Base-by-base conservation (phyloP, 176 grass and related monocot species). In the Metroxylon sagu region DNA sequence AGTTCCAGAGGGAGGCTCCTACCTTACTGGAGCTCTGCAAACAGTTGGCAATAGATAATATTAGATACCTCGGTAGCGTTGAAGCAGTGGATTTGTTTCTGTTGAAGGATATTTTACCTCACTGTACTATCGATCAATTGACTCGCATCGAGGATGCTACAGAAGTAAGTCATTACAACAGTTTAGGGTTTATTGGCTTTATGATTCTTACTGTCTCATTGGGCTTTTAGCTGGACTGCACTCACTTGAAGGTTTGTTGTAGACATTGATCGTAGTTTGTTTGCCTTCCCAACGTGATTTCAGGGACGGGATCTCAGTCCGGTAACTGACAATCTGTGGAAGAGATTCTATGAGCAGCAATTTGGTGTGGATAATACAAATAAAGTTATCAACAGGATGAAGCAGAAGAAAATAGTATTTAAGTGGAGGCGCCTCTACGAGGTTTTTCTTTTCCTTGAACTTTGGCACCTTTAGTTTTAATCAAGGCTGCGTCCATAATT, bases 261-360 rank as follows among this genome's bases (percentile, higher is more conserved):
- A 43, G 8, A 43, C 35, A 43, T 43, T 67, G 54, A 25, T 67
- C 18, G 19, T 16, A 4, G 6, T 71, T 79, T 59, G 6, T 54
- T 31, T 78, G 56, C 61, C 50, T 65, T 43, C 1, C 10, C 35
- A 43, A 43, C 1, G 50, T 51, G 7, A 43, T 71, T 67, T 8
- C 48, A 82, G 79, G 79, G 50, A 66, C 72, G 54, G 50, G 79
- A 82, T 52, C 79, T 82, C 48, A 82, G 67, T 65, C 79, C 72
- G 5, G 73, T 77, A 28, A 82, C 79, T n/a, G 61, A 82, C 60
- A 66, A 35, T 28, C 49, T 76, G 10, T 82, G 79, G 79, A 82
- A 76, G 67, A 82, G 56, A 72, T 82, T 82, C 50, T 82, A 76
- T 28, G 79, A 82, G 73, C n/a, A 25, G n/a, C 53, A 76, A 50